Conservation (phyloP, 306 rosid species). For the Dryas drummondii region DNA sequence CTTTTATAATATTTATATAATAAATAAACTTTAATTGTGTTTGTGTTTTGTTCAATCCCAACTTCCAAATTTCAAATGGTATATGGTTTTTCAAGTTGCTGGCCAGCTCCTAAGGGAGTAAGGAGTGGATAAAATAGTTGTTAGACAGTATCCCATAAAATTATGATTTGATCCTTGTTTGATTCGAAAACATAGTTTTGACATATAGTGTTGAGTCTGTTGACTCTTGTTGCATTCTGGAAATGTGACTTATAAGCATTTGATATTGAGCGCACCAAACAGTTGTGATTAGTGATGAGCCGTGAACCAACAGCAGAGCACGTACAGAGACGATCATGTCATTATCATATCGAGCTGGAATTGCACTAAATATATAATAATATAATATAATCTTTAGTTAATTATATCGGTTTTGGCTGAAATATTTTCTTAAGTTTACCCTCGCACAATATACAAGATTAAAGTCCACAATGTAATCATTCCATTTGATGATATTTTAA, state of each 20-base stretch:
- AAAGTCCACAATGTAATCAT: conserved; percentile 9
- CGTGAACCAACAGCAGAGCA: conserved; percentile 15
- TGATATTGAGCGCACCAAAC: not conserved
- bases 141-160: not conserved
- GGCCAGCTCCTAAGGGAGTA: not conserved
- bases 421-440: conserved; percentile 1
- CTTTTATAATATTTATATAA: too few species aligned
- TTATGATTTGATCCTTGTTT: not conserved
- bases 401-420: not conserved
- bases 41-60: too few species aligned
- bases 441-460: not conserved
- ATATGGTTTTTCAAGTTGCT: not conserved
- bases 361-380: conserved; percentile 14
- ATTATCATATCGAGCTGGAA: conserved; percentile 13
- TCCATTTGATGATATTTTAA: not conserved
- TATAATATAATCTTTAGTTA: not conserved
- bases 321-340: not conserved
- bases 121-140: too few species aligned
- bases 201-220: too few species aligned
- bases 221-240: too few species aligned
- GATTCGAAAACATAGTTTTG: not conserved
- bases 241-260: not conserved
- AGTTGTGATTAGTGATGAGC: not conserved
- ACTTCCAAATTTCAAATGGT: too few species aligned
- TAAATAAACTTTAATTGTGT: too few species aligned